phyloP scores from a whole-genome alignment of 2,329 filamentous ascomycete species.

The Trichoderma sp. region DNA sequence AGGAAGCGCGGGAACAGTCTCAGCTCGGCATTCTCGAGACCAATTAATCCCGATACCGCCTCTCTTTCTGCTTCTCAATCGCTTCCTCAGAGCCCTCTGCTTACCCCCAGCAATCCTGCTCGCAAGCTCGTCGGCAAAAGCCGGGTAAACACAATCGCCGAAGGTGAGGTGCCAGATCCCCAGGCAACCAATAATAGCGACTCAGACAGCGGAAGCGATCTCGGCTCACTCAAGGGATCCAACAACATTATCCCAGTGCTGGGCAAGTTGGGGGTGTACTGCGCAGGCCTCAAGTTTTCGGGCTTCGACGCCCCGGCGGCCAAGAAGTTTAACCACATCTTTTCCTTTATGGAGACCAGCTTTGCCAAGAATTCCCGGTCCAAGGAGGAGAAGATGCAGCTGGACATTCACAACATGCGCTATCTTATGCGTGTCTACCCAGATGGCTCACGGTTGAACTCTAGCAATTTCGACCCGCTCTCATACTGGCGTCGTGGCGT shows the following conservation, averaged over 20 bases:
- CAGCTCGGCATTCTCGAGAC: conserved; percentile 61
- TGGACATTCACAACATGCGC: conserved; percentile 87
- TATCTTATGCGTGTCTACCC: conserved; percentile 95
- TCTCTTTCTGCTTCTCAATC: conserved; percentile 47
- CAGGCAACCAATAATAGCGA: conserved; percentile 64
- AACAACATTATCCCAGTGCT: conserved; percentile 86
- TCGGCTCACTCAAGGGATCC: conserved; percentile 53
- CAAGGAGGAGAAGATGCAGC: conserved; percentile 68
- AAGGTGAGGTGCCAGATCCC: conserved; percentile 53
- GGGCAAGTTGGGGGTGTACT: conserved; percentile 79
- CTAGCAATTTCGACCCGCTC: conserved; percentile 91
- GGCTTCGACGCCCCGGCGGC: conserved; percentile 76
- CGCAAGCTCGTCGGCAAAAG: conserved; percentile 48
- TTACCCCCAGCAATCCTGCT: conserved; percentile 47
- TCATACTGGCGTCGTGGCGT: conserved; percentile 93
- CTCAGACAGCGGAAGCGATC: conserved; percentile 67
- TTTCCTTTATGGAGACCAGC: conserved; percentile 87
- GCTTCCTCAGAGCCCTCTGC: conserved; percentile 52
- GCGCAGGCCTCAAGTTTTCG: conserved; percentile 72
- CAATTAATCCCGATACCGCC: conserved; percentile 57
- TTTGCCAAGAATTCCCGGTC: conserved; percentile 79
- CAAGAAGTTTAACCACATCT: conserved; percentile 88
- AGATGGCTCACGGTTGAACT: conserved; percentile 73
- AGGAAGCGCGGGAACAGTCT: conserved; percentile 65
- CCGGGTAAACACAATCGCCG: conserved; percentile 56